Conservation (phyloP, 23 red algal species). For the Chondrus crispus region DNA sequence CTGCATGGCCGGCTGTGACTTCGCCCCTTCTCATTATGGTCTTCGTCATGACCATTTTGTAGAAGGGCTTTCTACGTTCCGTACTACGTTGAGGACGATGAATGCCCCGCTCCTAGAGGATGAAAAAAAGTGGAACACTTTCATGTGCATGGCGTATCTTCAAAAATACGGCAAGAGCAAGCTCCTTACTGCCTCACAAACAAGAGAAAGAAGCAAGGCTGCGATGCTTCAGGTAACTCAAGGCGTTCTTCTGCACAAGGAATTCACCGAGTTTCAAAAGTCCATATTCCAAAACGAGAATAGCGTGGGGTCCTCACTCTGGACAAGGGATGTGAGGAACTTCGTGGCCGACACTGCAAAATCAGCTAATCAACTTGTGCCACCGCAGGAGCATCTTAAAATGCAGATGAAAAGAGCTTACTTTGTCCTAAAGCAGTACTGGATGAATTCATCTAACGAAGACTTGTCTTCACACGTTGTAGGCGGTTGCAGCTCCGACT, state of each 20-base stretch:
- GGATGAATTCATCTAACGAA: neutral
- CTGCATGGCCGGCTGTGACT: neutral
- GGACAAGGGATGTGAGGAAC: neutral
- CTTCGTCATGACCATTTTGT: neutral
- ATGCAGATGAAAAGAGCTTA: neutral
- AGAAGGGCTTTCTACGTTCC: too few species aligned
- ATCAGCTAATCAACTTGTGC: neutral
- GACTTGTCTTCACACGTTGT: neutral
- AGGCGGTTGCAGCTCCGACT: neutral
- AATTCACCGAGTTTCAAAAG: too few species aligned
- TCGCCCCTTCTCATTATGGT: neutral
- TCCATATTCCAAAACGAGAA: neutral
- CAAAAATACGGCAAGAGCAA: too few species aligned
- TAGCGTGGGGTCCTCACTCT: neutral
- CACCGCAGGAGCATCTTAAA: neutral
- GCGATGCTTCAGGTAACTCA: too few species aligned
- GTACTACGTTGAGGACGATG: too few species aligned
- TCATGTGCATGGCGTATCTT: too few species aligned
- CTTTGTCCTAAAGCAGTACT: neutral
- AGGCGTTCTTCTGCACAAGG: too few species aligned
- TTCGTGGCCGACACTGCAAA: neutral
- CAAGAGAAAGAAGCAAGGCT: too few species aligned
- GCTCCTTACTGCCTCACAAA: too few species aligned
- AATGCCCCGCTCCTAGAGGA: too few species aligned
- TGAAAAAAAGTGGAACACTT: too few species aligned